These are phyloP conservation scores for Fusarium armeniacum DNA, from an alignment of 2,329 filamentous ascomycete species.

Conservation along the genomic window DNA sequence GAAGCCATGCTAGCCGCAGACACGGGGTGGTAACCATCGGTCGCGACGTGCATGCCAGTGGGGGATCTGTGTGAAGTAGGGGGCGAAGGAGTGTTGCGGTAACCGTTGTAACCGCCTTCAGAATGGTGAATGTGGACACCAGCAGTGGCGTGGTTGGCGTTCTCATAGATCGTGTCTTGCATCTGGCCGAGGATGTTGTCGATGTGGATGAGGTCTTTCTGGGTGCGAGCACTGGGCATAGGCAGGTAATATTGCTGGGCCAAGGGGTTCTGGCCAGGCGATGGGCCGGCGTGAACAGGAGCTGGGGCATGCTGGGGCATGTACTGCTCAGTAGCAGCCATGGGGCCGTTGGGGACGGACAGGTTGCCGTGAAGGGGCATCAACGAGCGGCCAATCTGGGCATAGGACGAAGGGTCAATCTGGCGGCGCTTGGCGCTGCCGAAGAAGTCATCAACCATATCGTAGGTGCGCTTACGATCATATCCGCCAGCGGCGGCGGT, in stretches of 20 bases:
- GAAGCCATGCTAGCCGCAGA: slow-evolving; percentile 72
- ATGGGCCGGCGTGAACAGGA: slow-evolving; percentile 67
- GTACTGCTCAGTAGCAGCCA: slow-evolving; percentile 66
- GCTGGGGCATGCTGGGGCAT: slow-evolving; percentile 60
- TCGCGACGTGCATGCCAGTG: slow-evolving; percentile 53
- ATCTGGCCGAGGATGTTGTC: slow-evolving; percentile 96
- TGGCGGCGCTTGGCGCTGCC: slow-evolving; percentile 91
- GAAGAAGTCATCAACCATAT: slow-evolving; percentile 94
- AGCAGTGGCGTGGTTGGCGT: slow-evolving; percentile 83
- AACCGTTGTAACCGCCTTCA: slow-evolving; percentile 72
- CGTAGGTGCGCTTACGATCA: slow-evolving; percentile 84
- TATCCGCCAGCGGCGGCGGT: slow-evolving; percentile 69
- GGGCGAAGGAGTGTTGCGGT: slow-evolving; percentile 70
- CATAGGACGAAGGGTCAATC: slow-evolving; percentile 90
- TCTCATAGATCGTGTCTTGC: slow-evolving; percentile 96
- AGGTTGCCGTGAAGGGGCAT: slow-evolving; percentile 82
- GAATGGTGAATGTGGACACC: slow-evolving; percentile 82
- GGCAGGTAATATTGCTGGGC: slow-evolving; percentile 87
- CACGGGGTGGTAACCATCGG: slow-evolving; percentile 58
- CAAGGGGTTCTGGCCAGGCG: slow-evolving; percentile 69
- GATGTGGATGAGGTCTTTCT: slow-evolving; percentile 93
- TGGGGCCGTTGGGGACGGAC: slow-evolving; percentile 69
- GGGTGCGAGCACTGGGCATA: slow-evolving; percentile 89
- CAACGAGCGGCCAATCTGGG: slow-evolving; percentile 90
- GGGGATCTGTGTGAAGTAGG: slow-evolving; percentile 59